Evolutionary conservation across 176 grass and related monocot species (phyloP).

Genomic region (Tillandsia leiboldiana): DNA sequence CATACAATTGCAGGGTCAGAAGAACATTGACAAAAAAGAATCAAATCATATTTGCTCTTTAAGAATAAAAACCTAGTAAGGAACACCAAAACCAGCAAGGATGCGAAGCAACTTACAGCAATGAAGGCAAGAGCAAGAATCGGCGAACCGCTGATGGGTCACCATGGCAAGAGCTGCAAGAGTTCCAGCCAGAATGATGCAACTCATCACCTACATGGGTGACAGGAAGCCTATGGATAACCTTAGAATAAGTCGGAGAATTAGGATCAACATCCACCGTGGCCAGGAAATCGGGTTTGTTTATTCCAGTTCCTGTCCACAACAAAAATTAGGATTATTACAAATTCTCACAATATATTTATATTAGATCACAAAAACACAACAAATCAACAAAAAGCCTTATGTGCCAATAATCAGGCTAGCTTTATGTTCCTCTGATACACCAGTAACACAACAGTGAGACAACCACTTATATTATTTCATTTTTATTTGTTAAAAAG

Average conservation of each 20-base stretch:
- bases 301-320: constrained; percentile 66
- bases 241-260: constrained; percentile 74
- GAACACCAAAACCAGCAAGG: background rate
- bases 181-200: constrained; percentile 91
- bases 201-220: constrained; percentile 72
- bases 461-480: too few species aligned
- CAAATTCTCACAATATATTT: background rate
- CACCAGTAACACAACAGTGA: too few species aligned
- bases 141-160: constrained; percentile 49
- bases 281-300: constrained; percentile 74
- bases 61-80: background rate
- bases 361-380: background rate
- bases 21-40: background rate
- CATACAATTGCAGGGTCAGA: constrained; percentile 9
- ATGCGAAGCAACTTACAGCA: constrained; percentile 47
- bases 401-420: background rate
- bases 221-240: constrained; percentile 68
- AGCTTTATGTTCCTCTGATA: too few species aligned
- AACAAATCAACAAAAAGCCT: background rate
- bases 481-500: too few species aligned
- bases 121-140: constrained; percentile 69
- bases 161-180: constrained; percentile 85
- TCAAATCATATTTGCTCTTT: background rate
- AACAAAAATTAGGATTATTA: constrained; percentile 7
- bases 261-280: constrained; percentile 73